Evolutionary conservation across 148 eudicot genomes (phyloP), one percentile per base, ranked within the genome.

Genomic region (Tetragonia tetragonoides): DNA sequence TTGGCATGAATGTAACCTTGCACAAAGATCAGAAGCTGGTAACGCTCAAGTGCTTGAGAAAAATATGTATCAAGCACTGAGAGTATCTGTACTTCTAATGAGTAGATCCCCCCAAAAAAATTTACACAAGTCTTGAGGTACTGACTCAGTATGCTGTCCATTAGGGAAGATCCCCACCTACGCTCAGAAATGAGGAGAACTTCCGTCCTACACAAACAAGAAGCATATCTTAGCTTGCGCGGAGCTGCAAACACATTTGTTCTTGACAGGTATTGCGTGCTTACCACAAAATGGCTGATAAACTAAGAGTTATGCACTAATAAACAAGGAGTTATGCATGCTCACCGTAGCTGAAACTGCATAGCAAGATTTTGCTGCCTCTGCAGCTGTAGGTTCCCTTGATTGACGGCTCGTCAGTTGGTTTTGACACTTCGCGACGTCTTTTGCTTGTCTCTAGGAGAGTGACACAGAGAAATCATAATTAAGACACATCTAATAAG

Each of bases 401-500:
- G 76, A 44, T 51, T 24, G 59, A 49, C 10, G 54, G 5, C 24
- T 68, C 65, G 62, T 75, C 65, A 49, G 63, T 57, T 75, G 63
- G 49, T 44, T 70, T 70, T 28, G 18, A 3, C 10, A 75, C n/a
- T 1, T 16, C 21, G 75, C 72, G 28, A 70, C 20, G 72, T 76
- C 83, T 21, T 53, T 28, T 20, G 37, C 66, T 77, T 82, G 84
- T 9, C 16, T 46, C 84, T 81, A 53, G 28, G 23, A 23, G 62
- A 66, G 63, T 38, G 12, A 56, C 15, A 61, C 60, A 66, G 15
- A 74, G 3, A 37, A 34, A 17, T 3, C 24, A 60, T 54, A 54
- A 28, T 28, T 28, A 1, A 28, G 34, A 28, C 34, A 28, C 16
- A 53, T 53, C 17, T 14, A 15, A 53, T 14, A 53, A 15, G 57